phyloP scores from a whole-genome alignment of 306 rosid species.

The Rosa rugosa region DNA sequence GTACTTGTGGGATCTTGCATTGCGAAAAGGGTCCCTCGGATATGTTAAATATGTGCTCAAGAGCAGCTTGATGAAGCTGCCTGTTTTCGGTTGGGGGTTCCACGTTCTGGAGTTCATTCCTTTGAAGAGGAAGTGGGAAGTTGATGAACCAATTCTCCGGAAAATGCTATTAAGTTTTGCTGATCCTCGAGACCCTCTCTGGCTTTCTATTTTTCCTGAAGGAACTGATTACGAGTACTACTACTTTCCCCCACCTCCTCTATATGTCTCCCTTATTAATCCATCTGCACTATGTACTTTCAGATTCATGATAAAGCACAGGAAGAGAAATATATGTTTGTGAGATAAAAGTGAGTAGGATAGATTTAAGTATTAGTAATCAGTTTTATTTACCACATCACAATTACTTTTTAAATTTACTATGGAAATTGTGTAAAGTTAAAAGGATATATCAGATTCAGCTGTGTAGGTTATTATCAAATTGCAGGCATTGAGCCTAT shows the following conservation, averaged over 20 bases:
- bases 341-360: not conserved
- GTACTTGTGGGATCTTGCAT: conserved; percentile 96
- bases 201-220: conserved; percentile 95
- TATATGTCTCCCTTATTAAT: conserved; percentile 13
- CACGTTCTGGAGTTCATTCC: conserved; percentile 92
- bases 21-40: conserved; percentile 78
- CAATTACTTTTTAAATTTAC: not conserved
- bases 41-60: conserved; percentile 84
- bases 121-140: conserved; percentile 90
- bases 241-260: conserved; percentile 24
- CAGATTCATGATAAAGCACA: not conserved
- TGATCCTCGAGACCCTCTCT: conserved; percentile 69
- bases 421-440: not conserved
- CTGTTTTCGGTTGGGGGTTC: conserved; percentile 95
- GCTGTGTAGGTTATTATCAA: not conserved
- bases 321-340: not conserved
- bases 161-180: conserved; percentile 57
- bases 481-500: not conserved
- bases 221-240: conserved; percentile 91
- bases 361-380: not conserved
- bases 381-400: not conserved
- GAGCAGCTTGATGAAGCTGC: conserved; percentile 91
- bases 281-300: not conserved
- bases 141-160: conserved; percentile 60
- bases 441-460: not conserved